Evolutionary conservation across 2,329 filamentous ascomycete genomes (phyloP), one percentile per base, ranked within the genome.

Genomic region (Rachicladosporium sp.): DNA sequence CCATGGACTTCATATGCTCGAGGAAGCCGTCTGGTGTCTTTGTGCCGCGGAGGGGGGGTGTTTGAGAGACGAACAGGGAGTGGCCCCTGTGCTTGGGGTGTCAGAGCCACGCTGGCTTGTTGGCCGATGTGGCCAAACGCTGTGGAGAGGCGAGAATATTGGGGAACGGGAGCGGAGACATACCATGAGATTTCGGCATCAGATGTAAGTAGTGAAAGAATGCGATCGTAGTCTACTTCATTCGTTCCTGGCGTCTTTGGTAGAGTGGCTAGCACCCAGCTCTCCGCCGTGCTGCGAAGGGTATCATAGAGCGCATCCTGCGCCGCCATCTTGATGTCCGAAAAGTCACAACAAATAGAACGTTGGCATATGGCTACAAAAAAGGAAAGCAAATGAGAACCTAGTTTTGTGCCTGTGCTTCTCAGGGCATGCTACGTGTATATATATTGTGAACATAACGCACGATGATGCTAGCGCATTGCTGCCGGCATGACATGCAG

Each of bases 1-100:
- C 31, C 51, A 59, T 57, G 8, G 10, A 15, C 1, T 36, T 21
- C 6, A 57, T 42, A 27, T 54, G 55, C 4, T 43, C 8, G n/a
- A 50, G 35, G 36, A 55, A 60, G 4, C 12, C 49, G 3, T 50
- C 40, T n/a, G 48, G 42, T 2, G 41, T 44, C 6, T 45, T 35
- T 4, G 33, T 29, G 11, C 43, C 43, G 36, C 56, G 52, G 4
- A 58, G 43, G 0, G 36, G 43, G 0, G 54, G 55, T 2, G 42
- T 41, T 2, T 42, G 35, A 6, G 48, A 46, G 8, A 56, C 47
- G 42, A 55, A 50, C 43, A 46, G 48, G 10, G 48, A 49, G 44
- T 59, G 58, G 32, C 58, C 58, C 15, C 15, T 19, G 5, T 19
- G 15, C 15, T 19, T 19, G 15, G 5, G 3, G 5, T 19, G 15